Base-by-base conservation (phyloP, 345 rosid species). In the Lenwebbia sp. region DNA sequence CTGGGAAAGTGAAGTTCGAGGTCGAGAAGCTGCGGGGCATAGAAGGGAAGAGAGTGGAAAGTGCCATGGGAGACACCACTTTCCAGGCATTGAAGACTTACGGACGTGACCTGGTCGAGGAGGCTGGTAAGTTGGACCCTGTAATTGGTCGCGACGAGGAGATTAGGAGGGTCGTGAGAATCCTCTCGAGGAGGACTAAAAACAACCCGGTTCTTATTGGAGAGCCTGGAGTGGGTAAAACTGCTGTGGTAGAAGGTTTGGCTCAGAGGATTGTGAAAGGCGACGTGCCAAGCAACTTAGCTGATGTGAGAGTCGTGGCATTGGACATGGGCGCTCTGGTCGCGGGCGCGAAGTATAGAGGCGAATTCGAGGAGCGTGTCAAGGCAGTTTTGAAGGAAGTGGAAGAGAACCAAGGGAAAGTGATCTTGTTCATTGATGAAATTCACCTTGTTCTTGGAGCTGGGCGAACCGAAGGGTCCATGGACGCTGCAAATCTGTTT, bases 401-500 rank as follows among this genome's bases (percentile, higher is more conserved):
- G 74, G 98, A 96, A 58, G 99, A 96, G 21, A 97, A 96, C 52
- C 93, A 94, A 51, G 98, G 99, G 49, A 96, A 95, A 88, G 99
- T 95, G 57, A 96, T 95, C 70, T 91, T 95, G 84, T 96, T 96
- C 56, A 95, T 96, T 11, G 99, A 96, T 90, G 99, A 96, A 87
- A 95, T 96, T 76, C 98, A 96, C 75, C 92, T 96, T 40, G 99
- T 94, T 84, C 96, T 95, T 7, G 97, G 98, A n/a, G 99, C 98
- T 26, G 99, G 98, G 4, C 90, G 94, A 60, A 90, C 94, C 0
- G 97, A 95, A 88, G 98, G 98, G 7, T 95, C 99, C 1, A 96
- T 95, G 98, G 99, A 96, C 88, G 99, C 98, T 13, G 99, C 99
- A 1, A 96, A 96, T 84, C 93, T 96, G 57, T 94, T 96, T 65